phyloP scores from a whole-genome alignment of 2,329 filamentous ascomycete genomes.

The Mariannaea elegans region DNA sequence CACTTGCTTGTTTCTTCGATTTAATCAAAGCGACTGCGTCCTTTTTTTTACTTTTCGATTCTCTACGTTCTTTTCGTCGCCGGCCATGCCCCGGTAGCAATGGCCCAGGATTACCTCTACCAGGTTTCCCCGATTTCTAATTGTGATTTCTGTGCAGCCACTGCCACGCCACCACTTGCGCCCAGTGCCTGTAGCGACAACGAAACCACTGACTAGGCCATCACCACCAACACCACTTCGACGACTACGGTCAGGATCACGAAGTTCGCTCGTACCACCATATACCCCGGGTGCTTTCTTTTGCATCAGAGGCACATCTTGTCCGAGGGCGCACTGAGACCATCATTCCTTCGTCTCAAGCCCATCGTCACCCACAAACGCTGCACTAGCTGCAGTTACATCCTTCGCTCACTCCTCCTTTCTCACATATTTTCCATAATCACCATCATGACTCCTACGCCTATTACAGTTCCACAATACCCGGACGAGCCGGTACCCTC shows the following conservation, averaged over 20 bases:
- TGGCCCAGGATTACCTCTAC: constrained; percentile 36
- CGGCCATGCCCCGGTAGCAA: constrained; percentile 36
- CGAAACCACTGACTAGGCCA: constrained; percentile 29
- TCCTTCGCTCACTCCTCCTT: constrained; percentile 21
- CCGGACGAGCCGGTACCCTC: constrained; percentile 17
- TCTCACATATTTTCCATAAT: constrained; percentile 18
- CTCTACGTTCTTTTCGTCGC: constrained; percentile 20
- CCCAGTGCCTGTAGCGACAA: constrained; percentile 29
- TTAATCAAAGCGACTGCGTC: constrained; percentile 16
- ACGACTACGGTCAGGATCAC: constrained; percentile 30
- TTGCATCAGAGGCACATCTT: constrained; percentile 20
- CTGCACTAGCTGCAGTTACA: constrained; percentile 32
- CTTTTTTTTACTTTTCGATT: constrained; percentile 17
- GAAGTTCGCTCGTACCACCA: constrained; percentile 22
- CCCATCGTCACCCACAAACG: constrained; percentile 13
- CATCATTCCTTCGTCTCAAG: constrained; percentile 29
- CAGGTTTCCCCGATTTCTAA: constrained; percentile 21
- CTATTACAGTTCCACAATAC: constrained; percentile 32
- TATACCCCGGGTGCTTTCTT: not conserved
- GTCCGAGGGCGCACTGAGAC: constrained; percentile 37
- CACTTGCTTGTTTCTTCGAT: constrained; percentile 4
- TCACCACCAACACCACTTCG: constrained; percentile 19
- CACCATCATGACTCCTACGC: constrained; percentile 33
- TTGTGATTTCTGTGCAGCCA: constrained; percentile 14
- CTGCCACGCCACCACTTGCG: constrained; percentile 27